Percentiles rank a stretch among this genome's conserved stretches.
Conservation (phyloP, 1,284 basidiomycete species). For the Ganoderma resinaceum region DNA sequence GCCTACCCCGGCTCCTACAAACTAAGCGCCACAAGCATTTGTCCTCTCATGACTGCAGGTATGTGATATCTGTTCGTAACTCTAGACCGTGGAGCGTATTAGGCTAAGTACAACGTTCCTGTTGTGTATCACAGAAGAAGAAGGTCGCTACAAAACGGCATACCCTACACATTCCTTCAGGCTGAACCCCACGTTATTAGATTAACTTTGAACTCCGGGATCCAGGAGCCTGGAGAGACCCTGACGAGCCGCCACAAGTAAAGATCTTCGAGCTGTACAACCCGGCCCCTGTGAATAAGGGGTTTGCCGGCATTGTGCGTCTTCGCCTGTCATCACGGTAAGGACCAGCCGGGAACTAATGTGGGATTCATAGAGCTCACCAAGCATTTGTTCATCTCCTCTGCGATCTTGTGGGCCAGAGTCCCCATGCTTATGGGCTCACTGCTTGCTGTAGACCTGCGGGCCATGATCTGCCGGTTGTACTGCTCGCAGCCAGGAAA, state of each 20-base stretch:
- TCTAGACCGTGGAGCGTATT: not conserved
- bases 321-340: not conserved
- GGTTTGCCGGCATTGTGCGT: not conserved
- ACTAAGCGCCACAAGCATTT: too few relatives aligned
- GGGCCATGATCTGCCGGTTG: conserved; percentile 10
- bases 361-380: not conserved
- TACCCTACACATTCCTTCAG: not conserved
- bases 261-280: not conserved
- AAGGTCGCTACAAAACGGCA: not conserved
- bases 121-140: not conserved
- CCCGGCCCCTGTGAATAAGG: too few relatives aligned
- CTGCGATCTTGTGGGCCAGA: conserved; percentile 11
- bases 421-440: not conserved
- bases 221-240: conserved; percentile 7
- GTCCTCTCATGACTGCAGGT: not conserved
- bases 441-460: conserved; percentile 4
- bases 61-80: not conserved
- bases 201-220: not conserved
- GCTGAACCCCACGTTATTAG: not conserved
- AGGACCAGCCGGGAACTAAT: not conserved
- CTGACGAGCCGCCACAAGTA: not conserved
- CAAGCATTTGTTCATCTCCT: conserved; percentile 8
- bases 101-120: not conserved
- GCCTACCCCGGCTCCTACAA: not conserved
- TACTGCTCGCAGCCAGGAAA: not conserved